These are phyloP conservation scores for Aspergillus pseudotamarii DNA, from an alignment of 2,329 filamentous ascomycete species.

Conservation along the genomic window DNA sequence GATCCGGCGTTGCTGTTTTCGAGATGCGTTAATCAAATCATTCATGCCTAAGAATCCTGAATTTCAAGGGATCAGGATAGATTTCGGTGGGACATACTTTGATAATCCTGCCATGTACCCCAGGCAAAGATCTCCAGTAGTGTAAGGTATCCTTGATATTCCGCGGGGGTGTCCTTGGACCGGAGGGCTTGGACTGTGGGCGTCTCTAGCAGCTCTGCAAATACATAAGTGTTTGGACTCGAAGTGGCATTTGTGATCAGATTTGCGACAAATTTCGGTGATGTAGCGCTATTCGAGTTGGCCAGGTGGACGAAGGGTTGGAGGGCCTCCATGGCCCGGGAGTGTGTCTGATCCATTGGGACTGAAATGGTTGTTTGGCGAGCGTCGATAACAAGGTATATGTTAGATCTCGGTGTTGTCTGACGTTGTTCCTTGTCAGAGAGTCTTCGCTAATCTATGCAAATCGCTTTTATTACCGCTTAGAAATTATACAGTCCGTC, in stretches of 20 bases:
- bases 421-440: not conserved
- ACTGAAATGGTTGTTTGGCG: not conserved
- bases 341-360: constrained; percentile 51
- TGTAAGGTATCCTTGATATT: constrained; percentile 65
- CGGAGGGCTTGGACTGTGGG: constrained; percentile 76
- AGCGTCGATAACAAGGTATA: not conserved
- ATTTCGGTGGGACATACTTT: constrained; percentile 46
- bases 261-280: constrained; percentile 81
- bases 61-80: too few relatives aligned
- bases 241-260: constrained; percentile 86
- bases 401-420: not conserved
- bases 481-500: not conserved
- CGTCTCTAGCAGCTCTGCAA: constrained; percentile 85
- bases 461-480: not conserved
- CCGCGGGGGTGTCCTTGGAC: constrained; percentile 54
- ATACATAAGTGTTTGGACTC: constrained; percentile 87
- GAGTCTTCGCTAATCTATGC: not conserved
- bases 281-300: constrained; percentile 71
- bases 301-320: constrained; percentile 89
- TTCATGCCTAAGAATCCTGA: not conserved
- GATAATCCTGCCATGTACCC: constrained; percentile 83
- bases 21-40: not conserved
- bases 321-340: constrained; percentile 60
- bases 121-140: constrained; percentile 89
- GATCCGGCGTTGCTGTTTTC: constrained; percentile 49